Base-by-base conservation (phyloP, 2,329 filamentous ascomycete species). In the Aspergillus luchuensis region DNA sequence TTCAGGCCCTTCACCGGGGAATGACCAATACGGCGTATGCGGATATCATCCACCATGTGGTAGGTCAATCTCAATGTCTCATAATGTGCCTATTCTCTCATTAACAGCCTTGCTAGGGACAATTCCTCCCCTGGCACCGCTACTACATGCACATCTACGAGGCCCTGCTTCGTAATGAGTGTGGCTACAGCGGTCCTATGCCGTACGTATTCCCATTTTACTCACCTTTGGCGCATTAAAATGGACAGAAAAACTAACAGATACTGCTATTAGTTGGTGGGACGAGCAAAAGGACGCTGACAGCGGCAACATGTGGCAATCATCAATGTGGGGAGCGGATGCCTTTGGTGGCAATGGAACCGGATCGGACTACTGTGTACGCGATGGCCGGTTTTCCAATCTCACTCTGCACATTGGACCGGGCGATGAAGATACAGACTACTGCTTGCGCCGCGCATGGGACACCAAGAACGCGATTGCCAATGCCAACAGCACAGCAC, bases 131-230 rank as follows among this genome's bases (percentile, higher is more conserved):
- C 36, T 58, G 56, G 56, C 56, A 58, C 25, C 56, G 56, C 13
- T 58, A 58, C 56, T 58, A 58, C 17, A 58, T 58, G 56, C 56
- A 58, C 56, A 51, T 58, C n/a, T 51, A 58, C 23, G 56, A 58
- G 38, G 45, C 56, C 30, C 56, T 58, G 2, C 56, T 58, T 10
- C 47, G 56, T 13, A 36, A 58, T 11, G 56, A 58, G 28, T 58
- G 56, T 33, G 47, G 23, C 10, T 58, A 51, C 36, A 52, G 21
- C 23, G 47, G 56, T 6, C 38, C 56, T 8, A 41, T 58, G 7
- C 47, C 56, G 53, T 56, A 56, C 5, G 39, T 21, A 7, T 5
- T 15, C 21, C 30, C 10, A 15, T 19, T 6, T 21, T 8, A 45
- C 28, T 11, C 33, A 21, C 45, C 23, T 48, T 11, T 48, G 7